Percentiles rank a stretch among this genome's conserved stretches.
Conservation (phyloP, 306 rosid species). For the Glycyrrhiza uralensis region DNA sequence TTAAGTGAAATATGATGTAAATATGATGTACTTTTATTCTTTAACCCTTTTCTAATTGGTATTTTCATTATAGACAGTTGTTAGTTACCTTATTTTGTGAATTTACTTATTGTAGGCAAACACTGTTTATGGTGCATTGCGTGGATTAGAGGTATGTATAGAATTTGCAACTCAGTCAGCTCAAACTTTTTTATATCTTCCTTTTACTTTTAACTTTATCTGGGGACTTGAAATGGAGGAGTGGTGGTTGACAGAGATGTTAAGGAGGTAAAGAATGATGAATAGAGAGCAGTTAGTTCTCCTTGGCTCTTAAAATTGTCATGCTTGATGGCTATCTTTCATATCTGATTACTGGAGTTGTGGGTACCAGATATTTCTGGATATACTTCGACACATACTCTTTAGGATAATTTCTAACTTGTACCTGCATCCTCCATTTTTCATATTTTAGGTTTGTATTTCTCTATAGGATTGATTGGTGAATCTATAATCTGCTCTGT, state of each 20-base stretch:
- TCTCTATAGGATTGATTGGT: background rate
- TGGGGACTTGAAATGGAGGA: background rate
- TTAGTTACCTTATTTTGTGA: conserved; percentile 7
- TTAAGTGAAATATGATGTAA: background rate
- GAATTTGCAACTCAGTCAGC: background rate
- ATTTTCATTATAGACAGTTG: conserved; percentile 8
- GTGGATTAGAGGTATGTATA: conserved; percentile 47
- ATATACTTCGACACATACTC: background rate
- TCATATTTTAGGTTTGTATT: background rate
- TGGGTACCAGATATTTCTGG: background rate
- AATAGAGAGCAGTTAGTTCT: conserved; percentile 12
- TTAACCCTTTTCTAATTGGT: background rate
- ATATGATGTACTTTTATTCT: background rate
- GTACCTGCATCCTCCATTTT: conserved; percentile 11
- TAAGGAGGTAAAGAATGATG: conserved; percentile 6
- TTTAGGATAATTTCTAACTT: background rate
- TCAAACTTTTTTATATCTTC: background rate
- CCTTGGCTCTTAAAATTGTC: conserved; percentile 10
- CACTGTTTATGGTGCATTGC: conserved; percentile 48
- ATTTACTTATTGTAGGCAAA: conserved; percentile 39
- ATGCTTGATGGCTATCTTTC: background rate
- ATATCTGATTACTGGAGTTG: background rate
- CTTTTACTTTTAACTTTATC: background rate
- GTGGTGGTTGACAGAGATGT: background rate
- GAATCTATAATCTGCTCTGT: background rate